A percentile compares a stretch with the other conserved stretches of the same genome.
Conservation (phyloP, 306 rosid genomes). For the Biancaea sappan region DNA sequence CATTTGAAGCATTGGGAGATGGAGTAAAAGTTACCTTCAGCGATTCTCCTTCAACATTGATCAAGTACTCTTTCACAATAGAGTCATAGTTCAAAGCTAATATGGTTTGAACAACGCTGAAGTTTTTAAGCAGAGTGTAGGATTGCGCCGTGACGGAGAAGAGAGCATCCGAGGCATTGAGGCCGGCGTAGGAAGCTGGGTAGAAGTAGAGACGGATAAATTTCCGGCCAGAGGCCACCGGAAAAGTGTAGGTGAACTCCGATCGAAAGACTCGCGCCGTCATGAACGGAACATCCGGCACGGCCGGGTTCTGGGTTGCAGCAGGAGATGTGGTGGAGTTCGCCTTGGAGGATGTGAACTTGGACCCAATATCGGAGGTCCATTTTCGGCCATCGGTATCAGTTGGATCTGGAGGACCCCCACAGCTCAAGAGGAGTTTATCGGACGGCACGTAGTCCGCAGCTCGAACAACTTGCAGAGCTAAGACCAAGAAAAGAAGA, state of each 20-base stretch:
- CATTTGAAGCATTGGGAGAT: conserved; percentile 54
- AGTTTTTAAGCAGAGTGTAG: conserved; percentile 64
- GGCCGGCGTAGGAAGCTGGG: conserved; percentile 61
- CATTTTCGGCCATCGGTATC: conserved; percentile 67
- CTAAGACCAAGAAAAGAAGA: conserved; percentile 43
- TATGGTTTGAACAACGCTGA: conserved; percentile 67
- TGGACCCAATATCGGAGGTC: conserved; percentile 72
- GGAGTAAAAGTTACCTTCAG: conserved; percentile 75
- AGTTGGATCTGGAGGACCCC: conserved; percentile 57
- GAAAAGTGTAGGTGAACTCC: conserved; percentile 64
- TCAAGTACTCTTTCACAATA: conserved; percentile 62
- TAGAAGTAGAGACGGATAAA: conserved; percentile 80
- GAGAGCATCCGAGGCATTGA: conserved; percentile 56
- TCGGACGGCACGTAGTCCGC: conserved; percentile 65
- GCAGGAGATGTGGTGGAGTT: conserved; percentile 48
- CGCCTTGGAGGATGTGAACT: conserved; percentile 38
- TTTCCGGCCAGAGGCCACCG: conserved; percentile 75
- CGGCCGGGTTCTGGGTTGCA: conserved; percentile 72
- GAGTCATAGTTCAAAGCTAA: conserved; percentile 63
- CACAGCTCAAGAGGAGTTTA: conserved; percentile 68
- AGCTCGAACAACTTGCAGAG: conserved; percentile 44
- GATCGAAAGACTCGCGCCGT: conserved; percentile 64
- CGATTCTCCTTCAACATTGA: conserved; percentile 61
- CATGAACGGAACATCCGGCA: conserved; percentile 68
- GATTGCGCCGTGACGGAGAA: conserved; percentile 62